phyloP scores from a whole-genome alignment of 345 rosid species.

The Populus deltoides region DNA sequence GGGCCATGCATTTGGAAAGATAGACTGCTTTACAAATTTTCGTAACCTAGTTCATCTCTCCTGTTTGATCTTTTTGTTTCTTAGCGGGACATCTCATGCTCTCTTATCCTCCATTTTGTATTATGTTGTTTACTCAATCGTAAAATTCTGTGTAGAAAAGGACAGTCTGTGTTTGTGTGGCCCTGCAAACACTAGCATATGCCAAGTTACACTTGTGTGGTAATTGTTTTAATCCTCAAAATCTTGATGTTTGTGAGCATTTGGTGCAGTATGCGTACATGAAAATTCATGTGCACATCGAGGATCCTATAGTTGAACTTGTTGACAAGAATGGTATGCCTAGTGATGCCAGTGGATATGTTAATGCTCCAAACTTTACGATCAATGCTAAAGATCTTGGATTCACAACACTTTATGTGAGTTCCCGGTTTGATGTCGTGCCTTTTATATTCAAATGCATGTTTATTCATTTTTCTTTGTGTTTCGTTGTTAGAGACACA shows the following conservation, averaged over 20 bases:
- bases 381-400: constrained; percentile 72
- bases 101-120: too few species aligned
- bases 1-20: neutral
- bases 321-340: constrained; percentile 36
- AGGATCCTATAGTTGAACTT: constrained; percentile 66
- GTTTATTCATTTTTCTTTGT: neutral
- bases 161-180: neutral
- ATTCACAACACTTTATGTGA: constrained; percentile 71
- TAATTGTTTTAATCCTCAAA: neutral
- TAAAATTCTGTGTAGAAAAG: too few species aligned
- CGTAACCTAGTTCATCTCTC: neutral
- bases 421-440: constrained; percentile 30
- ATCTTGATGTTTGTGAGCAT: constrained; percentile 15
- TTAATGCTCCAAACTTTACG: constrained; percentile 46
- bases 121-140: too few species aligned
- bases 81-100: too few species aligned
- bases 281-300: constrained; percentile 68
- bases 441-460: constrained; percentile 1
- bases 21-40: neutral
- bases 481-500: constrained; percentile 2
- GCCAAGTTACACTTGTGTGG: neutral
- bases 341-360: constrained; percentile 38
- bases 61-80: neutral
- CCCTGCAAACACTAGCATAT: neutral
- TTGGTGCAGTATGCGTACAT: constrained; percentile 67